Base-by-base conservation (phyloP, 164 flowering plant genomes). In the Saururus chinensis region DNA sequence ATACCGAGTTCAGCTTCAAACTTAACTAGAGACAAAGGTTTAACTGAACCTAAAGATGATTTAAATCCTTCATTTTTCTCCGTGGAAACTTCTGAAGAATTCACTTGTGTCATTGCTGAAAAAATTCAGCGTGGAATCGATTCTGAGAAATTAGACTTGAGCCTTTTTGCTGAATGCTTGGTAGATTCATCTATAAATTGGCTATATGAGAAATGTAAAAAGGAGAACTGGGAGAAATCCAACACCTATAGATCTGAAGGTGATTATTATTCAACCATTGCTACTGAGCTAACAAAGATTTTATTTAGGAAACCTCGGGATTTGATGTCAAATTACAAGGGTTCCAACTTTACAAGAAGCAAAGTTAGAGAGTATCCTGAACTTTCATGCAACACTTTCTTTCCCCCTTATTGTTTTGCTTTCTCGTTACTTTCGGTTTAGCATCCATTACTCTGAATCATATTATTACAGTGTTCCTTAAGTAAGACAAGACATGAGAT, bases 351-450 rank as follows among this genome's bases (percentile, higher is more conserved):
- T 24, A 71, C 89, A 41, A 83, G 75, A 68, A 17, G 67, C 42
- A 74, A 73, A 66, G 78, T 83, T 56, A 72, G 91, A 90, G 87
- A 81, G 99, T 93, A 93, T 90, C 93, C 92, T 82, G 70, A 62
- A 12, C 49, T 30, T n/a, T 30, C 37, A 30, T 30, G 37, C 2
- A 30, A 30, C 37, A 30, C 6, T 30, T 30, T 30, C 37, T 5
- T 59, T 35, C 10, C 22, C 30, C 16, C 1, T 8, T 16, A 20
- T 57, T 16, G 16, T 49, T 57, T 13, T 30, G 17, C 30, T n/a
- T 30, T 55, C 54, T 40, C 19, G 17, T 57, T 14, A 14, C 2
- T 13, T 57, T 30, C 26, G 19, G 20, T 35, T 26, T 26, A 26
- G 19, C 60, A 12, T 57, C 26, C 40, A 7, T 22, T 0, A 57